Conservation (phyloP, 2,329 filamentous ascomycete species). For the Paecilomyces sp. region DNA sequence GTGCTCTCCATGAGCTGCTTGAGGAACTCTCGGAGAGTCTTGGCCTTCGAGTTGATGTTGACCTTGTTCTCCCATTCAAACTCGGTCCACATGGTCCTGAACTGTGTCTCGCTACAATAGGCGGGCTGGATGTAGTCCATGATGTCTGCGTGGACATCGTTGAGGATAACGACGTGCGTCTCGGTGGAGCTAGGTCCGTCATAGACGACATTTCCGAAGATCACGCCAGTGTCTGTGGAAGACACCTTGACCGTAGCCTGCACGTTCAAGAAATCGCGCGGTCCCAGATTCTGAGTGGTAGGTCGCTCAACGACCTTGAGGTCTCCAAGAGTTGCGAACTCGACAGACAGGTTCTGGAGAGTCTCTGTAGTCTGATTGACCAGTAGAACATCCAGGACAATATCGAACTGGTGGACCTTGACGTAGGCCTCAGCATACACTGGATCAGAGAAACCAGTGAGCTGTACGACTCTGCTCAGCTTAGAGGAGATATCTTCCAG, state of each 20-base stretch:
- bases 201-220: constrained; percentile 98
- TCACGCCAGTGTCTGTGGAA: constrained; percentile 94
- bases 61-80: constrained; percentile 99
- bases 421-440: constrained; percentile 99
- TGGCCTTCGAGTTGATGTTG: constrained; percentile 98
- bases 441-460: constrained; percentile 95
- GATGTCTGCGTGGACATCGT: constrained; percentile 96
- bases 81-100: constrained; percentile 99
- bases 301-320: constrained; percentile 96
- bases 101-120: constrained; percentile 93
- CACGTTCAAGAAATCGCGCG: constrained; percentile 95
- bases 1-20: constrained; percentile 94
- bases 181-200: constrained; percentile 88
- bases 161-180: constrained; percentile 94
- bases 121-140: constrained; percentile 99
- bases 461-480: constrained; percentile 88
- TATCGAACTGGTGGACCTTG: constrained; percentile 98
- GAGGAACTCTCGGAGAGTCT: constrained; percentile 83
- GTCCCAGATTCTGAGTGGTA: constrained; percentile 89
- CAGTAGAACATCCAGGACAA: constrained; percentile 88
- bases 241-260: constrained; percentile 99
- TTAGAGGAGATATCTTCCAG: constrained; percentile 88
- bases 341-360: constrained; percentile 91
- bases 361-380: constrained; percentile 98
- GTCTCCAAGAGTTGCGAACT: constrained; percentile 96